Conservation (phyloP, 2,329 filamentous ascomycete genomes). For the Microdochium trichocladiopsis region DNA sequence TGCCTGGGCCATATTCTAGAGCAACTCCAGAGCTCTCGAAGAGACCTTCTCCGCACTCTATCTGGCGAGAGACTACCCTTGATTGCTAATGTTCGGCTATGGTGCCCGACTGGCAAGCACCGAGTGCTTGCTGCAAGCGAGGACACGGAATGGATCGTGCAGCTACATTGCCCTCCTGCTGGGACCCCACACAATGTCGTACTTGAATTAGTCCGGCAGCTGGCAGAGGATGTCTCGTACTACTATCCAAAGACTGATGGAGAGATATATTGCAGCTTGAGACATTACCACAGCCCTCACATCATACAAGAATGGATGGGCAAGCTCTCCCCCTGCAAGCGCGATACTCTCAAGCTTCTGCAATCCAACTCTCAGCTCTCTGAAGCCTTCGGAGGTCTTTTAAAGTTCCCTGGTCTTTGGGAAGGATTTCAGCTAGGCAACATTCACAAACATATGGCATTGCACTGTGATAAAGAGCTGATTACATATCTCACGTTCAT, state of each 20-base stretch:
- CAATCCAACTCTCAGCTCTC: not conserved
- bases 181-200: not conserved
- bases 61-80: not conserved
- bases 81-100: not conserved
- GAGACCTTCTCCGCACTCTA: not conserved
- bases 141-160: not conserved
- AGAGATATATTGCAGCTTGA: conserved; percentile 1
- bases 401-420: conserved; percentile 1
- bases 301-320: not conserved
- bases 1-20: not conserved
- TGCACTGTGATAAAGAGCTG: conserved; percentile 2
- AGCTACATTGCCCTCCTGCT: not conserved
- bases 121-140: not conserved
- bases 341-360: conserved; percentile 1
- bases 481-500: not conserved
- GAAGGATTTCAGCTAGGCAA: conserved; percentile 3
- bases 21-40: not conserved
- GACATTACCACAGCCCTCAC: not conserved
- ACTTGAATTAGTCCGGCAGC: not conserved
- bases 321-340: conserved; percentile 1
- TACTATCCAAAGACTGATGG: not conserved
- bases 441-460: conserved; percentile 1
- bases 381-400: not conserved
- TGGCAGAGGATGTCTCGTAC: not conserved
- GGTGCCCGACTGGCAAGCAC: not conserved